A percentile compares a stretch with the other conserved stretches of the same genome.
These are phyloP conservation scores for Venustampulla echinocandica DNA, from an alignment of 495 filamentous ascomycete species.

Conservation along the genomic window DNA sequence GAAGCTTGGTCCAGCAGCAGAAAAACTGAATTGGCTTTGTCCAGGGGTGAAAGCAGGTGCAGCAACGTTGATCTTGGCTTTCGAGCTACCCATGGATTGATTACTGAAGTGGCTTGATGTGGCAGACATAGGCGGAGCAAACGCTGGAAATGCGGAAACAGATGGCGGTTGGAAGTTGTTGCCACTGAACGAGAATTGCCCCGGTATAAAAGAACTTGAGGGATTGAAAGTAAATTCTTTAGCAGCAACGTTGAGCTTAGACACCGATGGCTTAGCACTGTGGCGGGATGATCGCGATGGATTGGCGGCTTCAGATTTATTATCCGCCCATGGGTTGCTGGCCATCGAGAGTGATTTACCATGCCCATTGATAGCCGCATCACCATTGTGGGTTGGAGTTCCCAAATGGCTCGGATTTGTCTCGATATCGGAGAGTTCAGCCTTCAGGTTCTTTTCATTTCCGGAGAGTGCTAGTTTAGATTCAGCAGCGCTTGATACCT, in stretches of 20 bases:
- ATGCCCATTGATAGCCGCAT: conserved; percentile 12
- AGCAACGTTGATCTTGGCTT: conserved; percentile 52
- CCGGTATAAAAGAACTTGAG: conserved; percentile 49
- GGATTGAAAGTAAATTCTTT: conserved; percentile 83
- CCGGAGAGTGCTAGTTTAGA: conserved; percentile 12
- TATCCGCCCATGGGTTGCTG: conserved; percentile 25
- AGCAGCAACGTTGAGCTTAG: conserved; percentile 77
- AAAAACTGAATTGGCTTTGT: conserved; percentile 65
- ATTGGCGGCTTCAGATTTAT: conserved; percentile 10
- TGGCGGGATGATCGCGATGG: conserved; percentile 30
- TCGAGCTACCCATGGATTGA: conserved; percentile 14
- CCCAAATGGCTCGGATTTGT: conserved; percentile 69
- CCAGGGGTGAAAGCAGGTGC: conserved; percentile 66
- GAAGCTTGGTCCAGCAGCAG: conserved; percentile 57
- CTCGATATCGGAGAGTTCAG: conserved; percentile 56
- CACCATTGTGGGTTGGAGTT: conserved; percentile 41
- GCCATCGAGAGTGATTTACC: conserved; percentile 10
- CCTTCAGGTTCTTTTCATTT: conserved; percentile 18
- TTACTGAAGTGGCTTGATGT: conserved; percentile 20
- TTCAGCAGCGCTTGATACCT: conserved; percentile 16
- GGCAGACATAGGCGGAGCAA: conserved; percentile 16
- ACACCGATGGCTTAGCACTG: conserved; percentile 56
- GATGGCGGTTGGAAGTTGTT: conserved; percentile 44
- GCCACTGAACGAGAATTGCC: conserved; percentile 45
- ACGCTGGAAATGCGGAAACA: conserved; percentile 10